phyloP scores from a whole-genome alignment of 345 rosid genomes.

The Corymbia maculata region DNA sequence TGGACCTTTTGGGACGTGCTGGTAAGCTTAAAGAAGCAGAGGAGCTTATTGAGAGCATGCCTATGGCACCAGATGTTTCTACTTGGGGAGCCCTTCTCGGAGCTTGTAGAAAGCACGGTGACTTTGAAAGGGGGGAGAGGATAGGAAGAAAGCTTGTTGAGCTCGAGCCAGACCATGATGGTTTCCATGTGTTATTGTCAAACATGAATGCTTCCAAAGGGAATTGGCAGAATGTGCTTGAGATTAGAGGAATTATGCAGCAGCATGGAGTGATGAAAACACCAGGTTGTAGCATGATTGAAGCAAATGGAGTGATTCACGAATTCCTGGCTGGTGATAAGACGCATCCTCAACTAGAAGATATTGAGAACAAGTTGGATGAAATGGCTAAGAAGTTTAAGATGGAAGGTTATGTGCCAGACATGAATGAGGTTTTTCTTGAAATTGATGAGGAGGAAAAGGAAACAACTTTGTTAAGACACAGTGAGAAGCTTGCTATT shows the following conservation, averaged over 20 bases:
- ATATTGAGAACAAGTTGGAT: constrained; percentile 33
- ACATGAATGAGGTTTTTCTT: constrained; percentile 29
- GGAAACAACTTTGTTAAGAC: constrained; percentile 35
- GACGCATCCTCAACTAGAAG: constrained; percentile 21
- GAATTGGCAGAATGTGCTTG: constrained; percentile 40
- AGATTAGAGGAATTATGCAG: constrained; percentile 37
- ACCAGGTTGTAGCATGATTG: constrained; percentile 55
- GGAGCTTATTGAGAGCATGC: constrained; percentile 43
- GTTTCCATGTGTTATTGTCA: constrained; percentile 45
- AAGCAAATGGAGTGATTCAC: constrained; percentile 34
- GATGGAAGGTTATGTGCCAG: constrained; percentile 34
- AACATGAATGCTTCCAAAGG: constrained; percentile 52
- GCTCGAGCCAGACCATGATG: constrained; percentile 52
- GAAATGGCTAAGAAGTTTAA: constrained; percentile 29
- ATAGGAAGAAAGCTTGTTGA: constrained; percentile 49
- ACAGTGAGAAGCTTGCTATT: constrained; percentile 46
- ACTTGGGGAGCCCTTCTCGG: constrained; percentile 69
- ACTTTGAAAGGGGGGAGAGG: constrained; percentile 45
- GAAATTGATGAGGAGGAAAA: constrained; percentile 51
- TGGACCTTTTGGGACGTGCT: constrained; percentile 67
- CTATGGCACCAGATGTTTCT: constrained; percentile 53
- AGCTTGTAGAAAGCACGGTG: constrained; percentile 41
- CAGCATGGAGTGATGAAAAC: constrained; percentile 35
- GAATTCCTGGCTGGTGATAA: constrained; percentile 46
- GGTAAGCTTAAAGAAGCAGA: constrained; percentile 57